Evolutionary conservation across 1,139 yeast species (phyloP).

Genomic region (Pichia sp.): DNA sequence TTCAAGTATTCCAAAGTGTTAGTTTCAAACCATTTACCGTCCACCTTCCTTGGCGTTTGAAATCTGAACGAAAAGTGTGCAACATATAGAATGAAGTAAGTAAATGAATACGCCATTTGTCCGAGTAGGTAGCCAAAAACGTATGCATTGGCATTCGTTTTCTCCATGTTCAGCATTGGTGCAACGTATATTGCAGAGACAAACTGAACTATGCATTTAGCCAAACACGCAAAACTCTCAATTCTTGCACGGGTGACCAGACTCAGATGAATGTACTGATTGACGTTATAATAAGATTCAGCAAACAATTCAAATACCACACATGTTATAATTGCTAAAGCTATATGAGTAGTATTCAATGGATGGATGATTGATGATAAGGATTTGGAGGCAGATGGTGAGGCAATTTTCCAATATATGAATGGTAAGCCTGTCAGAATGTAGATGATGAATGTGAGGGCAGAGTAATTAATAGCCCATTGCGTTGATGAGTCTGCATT

Average conservation of each 20-base stretch:
- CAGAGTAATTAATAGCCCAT: constrained; percentile 67
- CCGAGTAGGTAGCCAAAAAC: constrained; percentile 69
- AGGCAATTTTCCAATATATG: constrained; percentile 10
- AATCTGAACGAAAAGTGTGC: constrained; percentile 5
- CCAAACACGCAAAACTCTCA: constrained; percentile 52
- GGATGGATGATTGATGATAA: too few species aligned
- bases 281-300: constrained; percentile 73
- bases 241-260: constrained; percentile 61
- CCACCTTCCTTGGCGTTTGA: not conserved
- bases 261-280: constrained; percentile 56
- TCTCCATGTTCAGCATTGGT: too few species aligned
- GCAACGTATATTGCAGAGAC: too few species aligned
- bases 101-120: constrained; percentile 58
- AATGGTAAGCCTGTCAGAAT: constrained; percentile 6
- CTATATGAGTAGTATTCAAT: too few species aligned
- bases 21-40: constrained; percentile 7
- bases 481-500: constrained; percentile 26
- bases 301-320: constrained; percentile 60
- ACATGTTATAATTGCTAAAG: too few species aligned
- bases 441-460: constrained; percentile 41
- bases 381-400: too few species aligned
- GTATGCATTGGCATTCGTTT: constrained; percentile 12
- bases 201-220: constrained; percentile 60
- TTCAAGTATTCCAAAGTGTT: constrained; percentile 40
- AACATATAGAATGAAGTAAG: constrained; percentile 34